Evolutionary conservation across 306 rosid species (phyloP).

Genomic region (Senna siamea): DNA sequence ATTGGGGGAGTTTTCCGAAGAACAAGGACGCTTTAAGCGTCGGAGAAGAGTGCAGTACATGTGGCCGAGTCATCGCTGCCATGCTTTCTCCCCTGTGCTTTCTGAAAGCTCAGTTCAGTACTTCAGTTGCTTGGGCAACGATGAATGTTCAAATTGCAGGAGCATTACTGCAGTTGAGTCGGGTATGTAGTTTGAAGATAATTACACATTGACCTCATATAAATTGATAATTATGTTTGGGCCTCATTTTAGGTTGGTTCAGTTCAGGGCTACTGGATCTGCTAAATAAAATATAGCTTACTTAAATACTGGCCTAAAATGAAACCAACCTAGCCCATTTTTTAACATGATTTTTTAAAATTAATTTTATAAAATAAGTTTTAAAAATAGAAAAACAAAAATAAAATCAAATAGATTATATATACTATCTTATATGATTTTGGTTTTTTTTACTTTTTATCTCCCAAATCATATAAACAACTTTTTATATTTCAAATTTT

Average conservation of each 20-base stretch:
- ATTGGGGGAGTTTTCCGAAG: conserved; percentile 28
- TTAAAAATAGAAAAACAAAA: too few relatives aligned
- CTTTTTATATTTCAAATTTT: too few relatives aligned
- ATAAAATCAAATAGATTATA: too few relatives aligned
- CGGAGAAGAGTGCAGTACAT: conserved; percentile 46
- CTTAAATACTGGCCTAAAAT: too few relatives aligned
- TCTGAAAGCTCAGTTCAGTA: not conserved
- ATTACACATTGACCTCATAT: not conserved
- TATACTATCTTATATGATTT: too few relatives aligned
- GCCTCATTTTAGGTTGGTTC: not conserved
- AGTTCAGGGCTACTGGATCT: too few relatives aligned
- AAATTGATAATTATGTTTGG: not conserved
- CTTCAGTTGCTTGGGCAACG: not conserved
- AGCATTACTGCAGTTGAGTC: not conserved
- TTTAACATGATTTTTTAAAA: too few relatives aligned
- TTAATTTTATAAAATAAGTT: too few relatives aligned
- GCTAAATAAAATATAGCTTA: too few relatives aligned
- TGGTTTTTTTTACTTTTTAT: too few relatives aligned
- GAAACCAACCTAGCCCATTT: too few relatives aligned
- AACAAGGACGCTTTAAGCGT: conserved; percentile 42
- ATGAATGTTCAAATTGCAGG: not conserved
- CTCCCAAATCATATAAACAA: too few relatives aligned
- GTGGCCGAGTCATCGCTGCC: conserved; percentile 59
- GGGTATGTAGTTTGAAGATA: not conserved
- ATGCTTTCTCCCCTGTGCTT: conserved; percentile 30